Evolutionary conservation across 2,329 filamentous ascomycete species (phyloP).

Genomic region (Verticillium tricorpus): DNA sequence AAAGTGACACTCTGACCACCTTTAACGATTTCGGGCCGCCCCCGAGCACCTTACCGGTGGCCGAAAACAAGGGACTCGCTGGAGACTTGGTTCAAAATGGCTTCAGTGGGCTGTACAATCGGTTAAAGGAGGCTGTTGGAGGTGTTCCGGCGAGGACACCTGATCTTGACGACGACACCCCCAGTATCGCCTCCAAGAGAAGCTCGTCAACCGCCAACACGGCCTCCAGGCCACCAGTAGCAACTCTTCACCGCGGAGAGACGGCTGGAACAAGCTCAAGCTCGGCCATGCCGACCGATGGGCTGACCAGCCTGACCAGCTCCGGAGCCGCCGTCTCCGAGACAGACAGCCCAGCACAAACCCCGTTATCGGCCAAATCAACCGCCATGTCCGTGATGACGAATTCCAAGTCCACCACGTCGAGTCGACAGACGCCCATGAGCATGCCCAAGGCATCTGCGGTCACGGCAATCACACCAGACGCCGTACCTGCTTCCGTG

Average conservation of each 20-base stretch:
- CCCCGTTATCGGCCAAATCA: slow-evolving; percentile 39
- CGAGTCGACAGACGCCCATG: slow-evolving; percentile 33
- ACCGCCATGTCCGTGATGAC: slow-evolving; percentile 43
- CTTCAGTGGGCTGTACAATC: slow-evolving; percentile 82
- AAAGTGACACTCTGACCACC: slow-evolving; percentile 78
- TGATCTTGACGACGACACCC: slow-evolving; percentile 34
- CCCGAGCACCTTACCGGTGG: slow-evolving; percentile 49
- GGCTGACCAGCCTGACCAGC: slow-evolving; percentile 31
- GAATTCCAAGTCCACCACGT: slow-evolving; percentile 35
- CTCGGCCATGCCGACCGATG: slow-evolving; percentile 26
- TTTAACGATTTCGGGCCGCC: slow-evolving; percentile 88
- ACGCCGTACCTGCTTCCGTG: slow-evolving; percentile 44
- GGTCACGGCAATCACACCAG: slow-evolving; percentile 37
- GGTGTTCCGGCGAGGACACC: slow-evolving; percentile 48
- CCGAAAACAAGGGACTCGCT: slow-evolving; percentile 65
- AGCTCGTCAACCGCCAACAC: slow-evolving; percentile 35
- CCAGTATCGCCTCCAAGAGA: slow-evolving; percentile 28
- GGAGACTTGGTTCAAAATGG: slow-evolving; percentile 79
- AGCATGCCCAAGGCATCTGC: slow-evolving; percentile 38
- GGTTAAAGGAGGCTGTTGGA: slow-evolving; percentile 77
- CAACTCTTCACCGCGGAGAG: slow-evolving; percentile 37
- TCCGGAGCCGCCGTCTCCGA: slow-evolving; percentile 25
- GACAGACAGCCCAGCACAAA: slow-evolving; percentile 35
- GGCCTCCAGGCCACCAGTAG: slow-evolving; percentile 30
- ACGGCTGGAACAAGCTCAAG: slow-evolving; percentile 25